Base-by-base conservation (phyloP, 2,329 filamentous ascomycete species). In the Xylaria sp. region DNA sequence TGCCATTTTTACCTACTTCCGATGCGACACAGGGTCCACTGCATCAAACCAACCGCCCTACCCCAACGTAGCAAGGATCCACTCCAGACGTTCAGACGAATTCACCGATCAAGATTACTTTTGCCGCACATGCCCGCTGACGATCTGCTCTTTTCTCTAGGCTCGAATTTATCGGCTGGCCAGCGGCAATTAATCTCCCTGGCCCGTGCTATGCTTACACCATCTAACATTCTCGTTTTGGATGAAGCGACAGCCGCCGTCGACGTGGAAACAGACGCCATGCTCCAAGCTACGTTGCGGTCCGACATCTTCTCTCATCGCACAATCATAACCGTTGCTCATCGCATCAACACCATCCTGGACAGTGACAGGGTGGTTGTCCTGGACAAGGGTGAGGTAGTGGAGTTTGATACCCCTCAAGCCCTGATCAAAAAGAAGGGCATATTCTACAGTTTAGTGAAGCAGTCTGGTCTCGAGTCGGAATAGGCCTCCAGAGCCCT, bases 261-360 rank as follows among this genome's bases (percentile, higher is more conserved):
- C 12, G 88, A 91, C 76, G 84, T 91, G 48, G 86, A 91, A 81
- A 91, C 89, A 28, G 89, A 91, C 76, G 87, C 87, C 63, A 83
- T 90, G 81, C 82, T 91, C 63, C 89, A 91, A 81, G 81, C 81
- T 56, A 91, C 89, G 30, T 82, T 91, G 63, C 85, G 89, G 39
- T 87, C 86, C 41, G 85, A 87, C 25, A 79, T 90, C 18, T 99
- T 99, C 82, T 87, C 90, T 69, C 93, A 97, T 80, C 90, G 93
- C 62, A 99, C 96, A 43, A 98, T 99, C 80, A 97, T 99, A 80
- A 99, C 96, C 0, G 97, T 99, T 76, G 96, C 96, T 30, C 96
- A 99, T 83, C 91, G 96, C 63, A 97, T 99, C 83, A 98, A 98
- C 83, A 99, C 96, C 12, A 98, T 99, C 75, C 86, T 99, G 34